Evolutionary conservation across 257 asterid genomes (phyloP), one percentile per base, ranked within the genome.

Genomic region (Rubia yunnanensis): DNA sequence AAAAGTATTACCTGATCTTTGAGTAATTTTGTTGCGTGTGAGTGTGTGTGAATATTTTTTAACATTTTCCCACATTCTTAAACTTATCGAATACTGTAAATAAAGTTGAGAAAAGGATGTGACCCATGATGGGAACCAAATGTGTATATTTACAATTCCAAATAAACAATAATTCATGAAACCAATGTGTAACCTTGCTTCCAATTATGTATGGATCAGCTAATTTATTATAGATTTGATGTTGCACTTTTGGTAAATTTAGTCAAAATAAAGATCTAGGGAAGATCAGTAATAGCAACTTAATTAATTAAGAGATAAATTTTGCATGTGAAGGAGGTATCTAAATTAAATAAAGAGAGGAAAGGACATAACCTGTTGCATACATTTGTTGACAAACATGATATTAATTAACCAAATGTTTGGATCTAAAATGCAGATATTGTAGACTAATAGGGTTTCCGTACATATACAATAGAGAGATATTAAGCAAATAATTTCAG

Each of bases 81-180:
- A 32, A 64, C 69, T 34, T 34, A 34, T 17, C 46, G 35, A 48
- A 30, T n/a, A 48, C 68, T 9, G 52, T 72, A 60, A 34, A 52
- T 36, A 10, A 61, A 69, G 55, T 49, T 49, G 54, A 34, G 22
- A 27, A 55, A 18, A 11, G 17, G 69, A 39, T 55, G 60, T 69
- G 60, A 75, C 48, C 41, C 34, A 26, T 64, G 60, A 55, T 70
- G 35, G 49, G n/a, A 67, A 50, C 27, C 27, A 50, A 58, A 76
- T 35, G 44, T 61, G 5, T 20, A 50, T 3, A 50, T 50, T 50
- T 44, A 44, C 17, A 17, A 6, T 44, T 44, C 7, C 17, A 15
- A 20, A 44, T 44, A 44, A 44, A 44, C 14, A 14, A 15, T 44
- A 44, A 15, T 44, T 44, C 52, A 44, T 44, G 52, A 44, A 44